These are phyloP conservation scores for Cerioporus squamosus DNA, from an alignment of 1,284 basidiomycete species.

Conservation along the genomic window DNA sequence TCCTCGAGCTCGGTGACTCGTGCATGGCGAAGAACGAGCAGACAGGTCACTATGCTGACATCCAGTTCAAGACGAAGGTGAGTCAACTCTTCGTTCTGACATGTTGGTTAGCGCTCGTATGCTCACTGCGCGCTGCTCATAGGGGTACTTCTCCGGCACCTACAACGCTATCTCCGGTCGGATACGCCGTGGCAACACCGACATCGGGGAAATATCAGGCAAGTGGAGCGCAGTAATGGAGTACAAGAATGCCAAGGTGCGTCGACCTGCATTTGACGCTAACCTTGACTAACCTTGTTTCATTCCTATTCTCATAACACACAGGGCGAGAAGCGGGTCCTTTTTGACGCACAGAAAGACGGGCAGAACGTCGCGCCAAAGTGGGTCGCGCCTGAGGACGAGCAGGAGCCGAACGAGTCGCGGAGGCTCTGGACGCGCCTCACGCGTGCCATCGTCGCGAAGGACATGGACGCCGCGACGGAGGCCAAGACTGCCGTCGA, in stretches of 20 bases:
- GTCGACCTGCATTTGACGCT: conserved; percentile 3
- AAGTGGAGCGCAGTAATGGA: conserved; percentile 95
- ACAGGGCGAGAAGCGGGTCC: conserved; percentile 71
- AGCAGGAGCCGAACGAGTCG: conserved; percentile 93
- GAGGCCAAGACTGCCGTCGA: conserved; percentile 91
- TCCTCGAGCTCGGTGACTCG: conserved; percentile 93
- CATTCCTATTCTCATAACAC: conserved; percentile 32
- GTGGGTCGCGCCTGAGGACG: conserved; percentile 80
- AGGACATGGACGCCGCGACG: conserved; percentile 95
- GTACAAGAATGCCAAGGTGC: conserved; percentile 74
- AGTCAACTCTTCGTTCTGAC: background rate
- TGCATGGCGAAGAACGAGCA: conserved; percentile 87
- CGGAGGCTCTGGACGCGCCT: conserved; percentile 87
- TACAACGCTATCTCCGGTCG: conserved; percentile 92
- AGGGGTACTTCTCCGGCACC: conserved; percentile 97
- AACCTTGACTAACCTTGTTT: background rate
- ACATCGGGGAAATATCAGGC: conserved; percentile 88
- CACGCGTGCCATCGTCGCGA: conserved; percentile 85
- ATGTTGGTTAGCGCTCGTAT: background rate
- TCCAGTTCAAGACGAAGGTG: conserved; percentile 98
- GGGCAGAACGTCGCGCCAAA: conserved; percentile 81
- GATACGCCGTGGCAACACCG: conserved; percentile 67
- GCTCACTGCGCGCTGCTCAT: background rate
- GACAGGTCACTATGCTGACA: conserved; percentile 77
- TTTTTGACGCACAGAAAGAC: conserved; percentile 86